Conservation (phyloP, 306 rosid species). For the Luffa acutangula region DNA sequence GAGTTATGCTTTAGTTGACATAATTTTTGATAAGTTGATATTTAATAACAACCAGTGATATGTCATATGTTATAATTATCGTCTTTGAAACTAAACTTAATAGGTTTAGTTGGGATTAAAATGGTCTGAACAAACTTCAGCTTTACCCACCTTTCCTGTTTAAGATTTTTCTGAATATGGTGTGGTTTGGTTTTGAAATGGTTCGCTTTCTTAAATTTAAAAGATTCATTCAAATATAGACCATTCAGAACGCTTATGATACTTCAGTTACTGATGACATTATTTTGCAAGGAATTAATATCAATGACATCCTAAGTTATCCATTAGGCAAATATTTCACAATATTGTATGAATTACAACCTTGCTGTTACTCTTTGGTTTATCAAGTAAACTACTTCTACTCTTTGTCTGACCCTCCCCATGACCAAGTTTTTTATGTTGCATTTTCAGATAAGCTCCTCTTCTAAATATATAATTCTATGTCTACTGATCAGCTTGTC, state of each 20-base stretch:
- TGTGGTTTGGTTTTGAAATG: neutral
- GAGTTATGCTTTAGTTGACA: neutral
- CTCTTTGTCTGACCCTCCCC: neutral
- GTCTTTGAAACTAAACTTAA: neutral
- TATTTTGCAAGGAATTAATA: neutral
- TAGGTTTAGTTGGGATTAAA: neutral
- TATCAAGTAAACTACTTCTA: neutral
- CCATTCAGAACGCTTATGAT: neutral
- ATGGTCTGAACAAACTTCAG: neutral
- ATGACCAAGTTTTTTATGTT: neutral
- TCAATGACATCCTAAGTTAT: neutral
- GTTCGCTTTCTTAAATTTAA: neutral
- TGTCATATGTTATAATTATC: neutral
- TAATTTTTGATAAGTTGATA: neutral
- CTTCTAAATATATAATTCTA: neutral
- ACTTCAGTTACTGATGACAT: neutral
- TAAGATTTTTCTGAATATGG: neutral
- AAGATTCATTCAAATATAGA: neutral
- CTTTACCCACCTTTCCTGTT: neutral
- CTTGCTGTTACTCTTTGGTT: neutral
- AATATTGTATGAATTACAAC: too few relatives aligned
- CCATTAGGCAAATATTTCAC: neutral
- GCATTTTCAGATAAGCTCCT: neutral
- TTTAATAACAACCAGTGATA: neutral
- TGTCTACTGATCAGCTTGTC: neutral